A percentile compares a stretch with the other conserved stretches of the same genome.
These are phyloP conservation scores for Fragilaria radians DNA, from an alignment of 108 stramenopile genomes.

Conservation along the genomic window DNA sequence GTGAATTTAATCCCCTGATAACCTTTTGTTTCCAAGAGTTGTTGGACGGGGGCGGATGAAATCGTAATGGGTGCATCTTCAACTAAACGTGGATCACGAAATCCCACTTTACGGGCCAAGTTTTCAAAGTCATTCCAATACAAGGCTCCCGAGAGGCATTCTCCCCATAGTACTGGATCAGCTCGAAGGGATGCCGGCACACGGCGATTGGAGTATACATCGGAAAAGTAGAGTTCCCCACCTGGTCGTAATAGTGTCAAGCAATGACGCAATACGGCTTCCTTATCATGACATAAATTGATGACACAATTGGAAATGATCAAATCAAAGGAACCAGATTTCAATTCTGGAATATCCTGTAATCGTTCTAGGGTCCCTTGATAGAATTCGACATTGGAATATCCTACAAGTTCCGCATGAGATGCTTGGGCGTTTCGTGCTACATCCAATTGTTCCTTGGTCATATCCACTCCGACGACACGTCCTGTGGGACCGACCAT, in stretches of 20 bases:
- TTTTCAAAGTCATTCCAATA: slow-evolving; percentile 97
- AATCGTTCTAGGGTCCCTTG: slow-evolving; percentile 88
- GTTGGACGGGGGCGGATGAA: slow-evolving; percentile 65
- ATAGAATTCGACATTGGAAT: slow-evolving; percentile 84
- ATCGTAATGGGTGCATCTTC: slow-evolving; percentile 89
- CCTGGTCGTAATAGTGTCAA: slow-evolving; percentile 83
- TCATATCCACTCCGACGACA: slow-evolving; percentile 98
- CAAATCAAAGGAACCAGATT: slow-evolving; percentile 82
- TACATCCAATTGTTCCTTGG: slow-evolving; percentile 87
- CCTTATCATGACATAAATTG: slow-evolving; percentile 93
- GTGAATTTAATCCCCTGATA: slow-evolving; percentile 78
- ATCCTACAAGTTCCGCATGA: slow-evolving; percentile 88
- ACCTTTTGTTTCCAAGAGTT: slow-evolving; percentile 57
- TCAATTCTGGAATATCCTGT: slow-evolving; percentile 55
- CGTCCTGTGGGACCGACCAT: slow-evolving; percentile 79
- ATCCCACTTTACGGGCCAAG: slow-evolving; percentile 79
- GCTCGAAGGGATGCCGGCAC: slow-evolving; percentile 71
- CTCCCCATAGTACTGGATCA: slow-evolving; percentile 89
- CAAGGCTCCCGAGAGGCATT: slow-evolving; percentile 91
- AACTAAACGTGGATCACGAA: slow-evolving; percentile 86
- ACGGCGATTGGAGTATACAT: slow-evolving; percentile 92
- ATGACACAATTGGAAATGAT: slow-evolving; percentile 98
- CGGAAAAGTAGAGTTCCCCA: slow-evolving; percentile 95
- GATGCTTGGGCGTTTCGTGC: slow-evolving; percentile 71
- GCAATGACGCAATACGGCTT: slow-evolving; percentile 84